A percentile compares a stretch with the other conserved stretches of the same genome.
phyloP scores from a whole-genome alignment of 805 yeast species.

The Saccharomycopsis capsularis region DNA sequence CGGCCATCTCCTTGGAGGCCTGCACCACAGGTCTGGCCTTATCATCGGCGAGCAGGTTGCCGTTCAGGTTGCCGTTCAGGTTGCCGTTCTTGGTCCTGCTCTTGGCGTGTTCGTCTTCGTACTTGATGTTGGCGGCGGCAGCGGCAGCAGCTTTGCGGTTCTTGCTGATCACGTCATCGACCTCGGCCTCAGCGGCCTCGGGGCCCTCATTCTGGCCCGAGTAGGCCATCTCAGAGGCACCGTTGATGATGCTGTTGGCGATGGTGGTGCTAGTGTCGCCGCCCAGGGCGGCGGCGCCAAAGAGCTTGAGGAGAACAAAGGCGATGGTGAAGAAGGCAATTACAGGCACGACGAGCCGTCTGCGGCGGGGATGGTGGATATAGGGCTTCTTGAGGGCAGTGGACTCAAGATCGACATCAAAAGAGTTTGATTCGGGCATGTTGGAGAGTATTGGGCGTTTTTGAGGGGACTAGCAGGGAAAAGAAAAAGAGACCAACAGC shows the following conservation, averaged over 20 bases:
- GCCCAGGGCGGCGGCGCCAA: neutral
- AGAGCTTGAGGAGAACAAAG: neutral
- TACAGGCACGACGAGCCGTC: neutral
- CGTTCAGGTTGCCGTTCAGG: neutral
- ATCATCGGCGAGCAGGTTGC: neutral
- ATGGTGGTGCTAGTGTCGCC: neutral
- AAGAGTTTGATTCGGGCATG: neutral
- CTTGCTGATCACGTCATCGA: conserved; percentile 7
- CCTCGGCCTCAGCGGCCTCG: neutral
- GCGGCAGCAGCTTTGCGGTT: conserved; percentile 9
- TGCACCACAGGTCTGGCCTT: neutral
- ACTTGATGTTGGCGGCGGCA: conserved; percentile 9
- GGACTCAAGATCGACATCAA: conserved; percentile 9
- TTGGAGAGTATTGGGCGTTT: neutral
- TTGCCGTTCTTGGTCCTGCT: neutral
- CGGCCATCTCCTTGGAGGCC: neutral
- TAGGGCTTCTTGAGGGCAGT: neutral
- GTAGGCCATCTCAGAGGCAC: neutral
- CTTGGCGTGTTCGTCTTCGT: neutral
- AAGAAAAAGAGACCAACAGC: no score
- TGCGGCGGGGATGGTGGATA: conserved; percentile 1
- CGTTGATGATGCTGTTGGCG: neutral
- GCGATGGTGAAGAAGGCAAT: neutral
- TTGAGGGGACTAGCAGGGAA: neutral
- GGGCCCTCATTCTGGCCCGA: neutral